phyloP scores from a whole-genome alignment of 148 eudicot genomes.

The Silene conica region DNA sequence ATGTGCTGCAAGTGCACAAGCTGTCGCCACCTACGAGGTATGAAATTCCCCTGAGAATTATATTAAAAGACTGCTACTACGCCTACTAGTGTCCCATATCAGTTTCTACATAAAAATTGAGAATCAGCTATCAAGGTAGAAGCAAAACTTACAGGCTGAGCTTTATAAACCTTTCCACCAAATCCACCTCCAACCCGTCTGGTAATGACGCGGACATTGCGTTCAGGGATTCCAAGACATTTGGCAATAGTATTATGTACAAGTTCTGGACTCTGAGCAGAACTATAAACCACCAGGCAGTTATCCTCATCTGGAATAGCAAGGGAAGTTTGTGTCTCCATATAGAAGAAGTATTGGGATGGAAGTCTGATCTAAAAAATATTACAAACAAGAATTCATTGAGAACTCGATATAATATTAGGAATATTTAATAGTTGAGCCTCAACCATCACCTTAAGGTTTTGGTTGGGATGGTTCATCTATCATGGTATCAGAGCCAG shows the following conservation, averaged over 20 bases:
- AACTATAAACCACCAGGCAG: conserved; percentile 78
- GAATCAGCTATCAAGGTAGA: neutral
- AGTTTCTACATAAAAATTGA: too few relatives aligned
- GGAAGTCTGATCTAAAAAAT: conserved; percentile 60
- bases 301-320: conserved; percentile 92
- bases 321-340: conserved; percentile 89
- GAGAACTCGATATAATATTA: too few relatives aligned
- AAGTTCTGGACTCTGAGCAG: conserved; percentile 62
- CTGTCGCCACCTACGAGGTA: conserved; percentile 52
- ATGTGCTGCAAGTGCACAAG: conserved; percentile 88
- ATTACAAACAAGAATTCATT: conserved; percentile 7
- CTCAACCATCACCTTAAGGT: too few relatives aligned
- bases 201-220: conserved; percentile 77
- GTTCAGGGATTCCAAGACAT: conserved; percentile 81
- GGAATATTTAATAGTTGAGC: too few relatives aligned
- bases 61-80: too few relatives aligned
- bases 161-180: conserved; percentile 73
- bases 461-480: too few relatives aligned
- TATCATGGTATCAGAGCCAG: too few relatives aligned
- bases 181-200: conserved; percentile 95
- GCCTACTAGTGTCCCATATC: too few relatives aligned
- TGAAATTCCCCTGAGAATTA: too few relatives aligned
- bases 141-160: conserved; percentile 59
- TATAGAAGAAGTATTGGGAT: conserved; percentile 75
- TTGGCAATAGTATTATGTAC: conserved; percentile 44